Conservation (phyloP, 805 yeast genomes). For the Pichia occidentalis region DNA sequence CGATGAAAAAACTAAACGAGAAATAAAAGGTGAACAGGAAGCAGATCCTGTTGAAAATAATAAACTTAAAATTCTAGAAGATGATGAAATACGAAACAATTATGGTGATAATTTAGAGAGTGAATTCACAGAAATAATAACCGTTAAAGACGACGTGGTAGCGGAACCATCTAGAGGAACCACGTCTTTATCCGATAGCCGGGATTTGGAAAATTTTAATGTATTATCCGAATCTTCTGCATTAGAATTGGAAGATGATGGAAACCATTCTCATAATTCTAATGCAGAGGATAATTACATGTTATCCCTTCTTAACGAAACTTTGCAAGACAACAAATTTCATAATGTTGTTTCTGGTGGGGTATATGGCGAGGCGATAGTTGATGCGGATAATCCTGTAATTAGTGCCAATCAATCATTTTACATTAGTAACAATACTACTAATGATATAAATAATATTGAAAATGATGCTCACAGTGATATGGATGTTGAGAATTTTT, state of each 20-base stretch:
- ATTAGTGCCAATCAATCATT: conserved; percentile 10
- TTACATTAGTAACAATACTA: background rate
- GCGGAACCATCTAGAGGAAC: background rate
- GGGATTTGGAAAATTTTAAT: conserved; percentile 1
- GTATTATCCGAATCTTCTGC: conserved; percentile 8
- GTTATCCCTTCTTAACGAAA: conserved; percentile 3
- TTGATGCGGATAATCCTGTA: background rate
- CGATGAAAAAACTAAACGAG: background rate
- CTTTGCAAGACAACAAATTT: no score
- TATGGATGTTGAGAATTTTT: background rate
- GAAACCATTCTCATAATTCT: no score
- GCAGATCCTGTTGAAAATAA: no score
- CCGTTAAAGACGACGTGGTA: conserved; percentile 5
- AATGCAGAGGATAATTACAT: conserved; percentile 5
- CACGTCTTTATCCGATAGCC: background rate
- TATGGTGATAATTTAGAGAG: background rate
- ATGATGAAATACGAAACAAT: background rate
- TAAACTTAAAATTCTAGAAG: background rate
- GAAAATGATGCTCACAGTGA: conserved; percentile 6
- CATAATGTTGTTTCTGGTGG: conserved; percentile 3
- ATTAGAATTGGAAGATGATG: background rate
- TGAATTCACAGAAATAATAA: conserved; percentile 2
- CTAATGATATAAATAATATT: background rate
- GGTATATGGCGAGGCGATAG: conserved; percentile 7
- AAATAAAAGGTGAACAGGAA: background rate